A percentile compares a stretch with the other conserved stretches of the same genome.
These are phyloP conservation scores for Pelargonium cotyledonis DNA, from an alignment of 441 rosid genomes.

Conservation along the genomic window DNA sequence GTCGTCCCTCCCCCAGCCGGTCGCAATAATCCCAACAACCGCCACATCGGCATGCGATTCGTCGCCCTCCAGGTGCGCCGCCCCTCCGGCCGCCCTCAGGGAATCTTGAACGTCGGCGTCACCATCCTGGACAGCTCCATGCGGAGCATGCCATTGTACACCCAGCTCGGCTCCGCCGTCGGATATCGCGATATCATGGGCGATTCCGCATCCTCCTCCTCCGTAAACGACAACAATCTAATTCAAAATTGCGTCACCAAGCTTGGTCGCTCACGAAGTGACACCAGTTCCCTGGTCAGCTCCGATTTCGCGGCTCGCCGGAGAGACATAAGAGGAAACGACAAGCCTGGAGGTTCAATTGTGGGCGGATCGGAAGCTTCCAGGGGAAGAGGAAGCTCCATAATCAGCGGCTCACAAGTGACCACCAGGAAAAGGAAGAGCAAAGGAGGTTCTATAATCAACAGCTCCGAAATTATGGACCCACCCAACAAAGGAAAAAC, in stretches of 20 bases:
- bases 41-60: conserved; percentile 49
- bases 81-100: conserved; percentile 73
- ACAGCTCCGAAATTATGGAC: conserved; percentile 7
- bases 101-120: conserved; percentile 70
- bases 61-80: conserved; percentile 74
- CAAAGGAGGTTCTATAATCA: conserved; percentile 8
- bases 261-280: too few relatives aligned
- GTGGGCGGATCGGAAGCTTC: neutral
- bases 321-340: neutral
- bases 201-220: conserved; percentile 9
- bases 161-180: conserved; percentile 53
- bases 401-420: conserved; percentile 13
- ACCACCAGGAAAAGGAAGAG: neutral
- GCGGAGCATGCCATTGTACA: conserved; percentile 75
- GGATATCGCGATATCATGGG: conserved; percentile 61
- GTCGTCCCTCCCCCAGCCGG: conserved; percentile 31
- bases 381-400: neutral
- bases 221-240: too few relatives aligned
- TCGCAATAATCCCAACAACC: conserved; percentile 18
- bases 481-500: neutral
- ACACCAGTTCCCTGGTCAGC: neutral
- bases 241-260: too few relatives aligned
- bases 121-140: conserved; percentile 65
- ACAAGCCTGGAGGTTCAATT: too few relatives aligned
- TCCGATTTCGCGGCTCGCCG: neutral